These are phyloP conservation scores for Triadica sebifera DNA, from an alignment of 345 rosid genomes.

Conservation along the genomic window DNA sequence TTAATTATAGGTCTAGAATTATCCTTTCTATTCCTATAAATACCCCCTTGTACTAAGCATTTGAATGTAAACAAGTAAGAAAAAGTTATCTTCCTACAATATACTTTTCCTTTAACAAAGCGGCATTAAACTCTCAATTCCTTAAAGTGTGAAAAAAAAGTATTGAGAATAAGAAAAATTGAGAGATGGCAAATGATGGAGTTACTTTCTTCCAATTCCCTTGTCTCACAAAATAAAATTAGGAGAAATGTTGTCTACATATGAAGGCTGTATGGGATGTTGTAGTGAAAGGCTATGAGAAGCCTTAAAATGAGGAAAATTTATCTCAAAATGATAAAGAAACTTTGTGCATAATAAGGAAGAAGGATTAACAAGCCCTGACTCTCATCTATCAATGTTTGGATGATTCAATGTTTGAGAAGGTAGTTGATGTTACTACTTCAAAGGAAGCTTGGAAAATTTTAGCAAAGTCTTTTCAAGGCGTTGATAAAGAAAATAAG, in stretches of 20 bases:
- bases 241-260: neutral
- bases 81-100: too few species aligned
- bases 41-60: too few species aligned
- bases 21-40: too few species aligned
- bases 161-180: neutral
- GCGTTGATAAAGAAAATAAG: neutral
- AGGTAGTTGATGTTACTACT: neutral
- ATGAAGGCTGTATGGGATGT: slow-evolving; percentile 4
- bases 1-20: too few species aligned
- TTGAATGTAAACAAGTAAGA: too few species aligned
- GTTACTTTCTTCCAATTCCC: neutral
- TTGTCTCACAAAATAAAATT: neutral
- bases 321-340: neutral
- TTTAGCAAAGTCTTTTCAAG: neutral
- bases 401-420: slow-evolving; percentile 12
- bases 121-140: neutral
- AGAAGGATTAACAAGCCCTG: slow-evolving; percentile 3
- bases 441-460: slow-evolving; percentile 3
- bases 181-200: neutral
- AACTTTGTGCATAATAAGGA: neutral
- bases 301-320: neutral
- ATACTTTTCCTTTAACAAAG: neutral
- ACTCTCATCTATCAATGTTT: slow-evolving; percentile 9
- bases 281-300: neutral
- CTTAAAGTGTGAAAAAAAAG: neutral